Conservation (phyloP, 192 early-diverging fungal species). For the Coemansia sp. region DNA sequence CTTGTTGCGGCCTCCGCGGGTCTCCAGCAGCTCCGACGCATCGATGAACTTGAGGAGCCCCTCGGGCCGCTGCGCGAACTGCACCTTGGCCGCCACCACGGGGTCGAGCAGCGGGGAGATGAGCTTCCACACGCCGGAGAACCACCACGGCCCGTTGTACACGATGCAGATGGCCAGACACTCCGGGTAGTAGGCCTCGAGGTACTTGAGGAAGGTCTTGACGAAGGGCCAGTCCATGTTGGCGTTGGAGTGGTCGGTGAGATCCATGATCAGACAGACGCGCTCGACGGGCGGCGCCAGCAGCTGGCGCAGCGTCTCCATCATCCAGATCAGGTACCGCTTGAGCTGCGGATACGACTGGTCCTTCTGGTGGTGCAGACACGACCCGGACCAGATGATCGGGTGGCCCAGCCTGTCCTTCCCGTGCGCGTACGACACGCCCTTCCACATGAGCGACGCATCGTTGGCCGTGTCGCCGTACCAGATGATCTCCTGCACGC, state of each 20-base stretch:
- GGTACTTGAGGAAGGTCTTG: conserved; percentile 79
- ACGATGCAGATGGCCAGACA: conserved; percentile 79
- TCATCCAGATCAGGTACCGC: conserved; percentile 68
- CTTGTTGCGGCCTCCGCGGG: conserved; percentile 65
- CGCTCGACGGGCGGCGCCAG: conserved; percentile 68
- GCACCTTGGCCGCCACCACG: conserved; percentile 85
- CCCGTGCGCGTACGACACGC: conserved; percentile 62
- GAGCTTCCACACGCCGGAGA: conserved; percentile 82
- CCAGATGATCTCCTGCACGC: conserved; percentile 61
- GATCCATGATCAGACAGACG: conserved; percentile 75
- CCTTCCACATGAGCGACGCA: conserved; percentile 55
- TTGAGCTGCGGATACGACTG: conserved; percentile 68
- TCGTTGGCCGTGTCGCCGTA: conserved; percentile 62
- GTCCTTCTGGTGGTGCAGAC: conserved; percentile 62
- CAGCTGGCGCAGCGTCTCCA: conserved; percentile 72
- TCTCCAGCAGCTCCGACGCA: conserved; percentile 60
- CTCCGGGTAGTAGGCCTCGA: conserved; percentile 93
- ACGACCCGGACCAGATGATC: conserved; percentile 58
- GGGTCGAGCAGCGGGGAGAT: conserved; percentile 88
- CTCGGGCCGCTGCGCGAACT: conserved; percentile 72
- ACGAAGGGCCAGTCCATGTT: conserved; percentile 85
- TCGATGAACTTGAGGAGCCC: conserved; percentile 70
- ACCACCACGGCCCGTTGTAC: conserved; percentile 92
- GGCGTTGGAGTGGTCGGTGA: conserved; percentile 70
- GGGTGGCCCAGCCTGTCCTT: conserved; percentile 62